Conservation (phyloP, 2,329 filamentous ascomycete species). For the Chaetomium olivaceum region DNA sequence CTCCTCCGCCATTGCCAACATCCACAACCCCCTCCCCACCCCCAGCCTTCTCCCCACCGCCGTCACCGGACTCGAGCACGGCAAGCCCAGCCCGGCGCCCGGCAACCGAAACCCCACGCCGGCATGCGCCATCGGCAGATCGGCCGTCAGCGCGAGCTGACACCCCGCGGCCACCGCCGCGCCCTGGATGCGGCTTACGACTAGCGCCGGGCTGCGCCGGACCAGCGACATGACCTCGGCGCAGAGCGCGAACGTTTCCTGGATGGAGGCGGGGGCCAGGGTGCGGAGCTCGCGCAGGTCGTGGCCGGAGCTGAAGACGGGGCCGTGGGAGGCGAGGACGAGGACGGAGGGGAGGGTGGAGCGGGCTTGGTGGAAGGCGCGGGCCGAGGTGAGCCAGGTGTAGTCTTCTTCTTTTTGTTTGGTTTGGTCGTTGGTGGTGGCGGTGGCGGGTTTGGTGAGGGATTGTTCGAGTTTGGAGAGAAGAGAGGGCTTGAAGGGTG, state of each 20-base stretch:
- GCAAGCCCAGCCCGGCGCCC: conserved; percentile 36
- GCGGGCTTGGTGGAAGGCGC: conserved; percentile 32
- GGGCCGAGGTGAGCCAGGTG: conserved; percentile 36
- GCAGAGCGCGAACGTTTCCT: conserved; percentile 36
- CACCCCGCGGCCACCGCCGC: conserved; percentile 38
- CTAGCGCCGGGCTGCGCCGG: conserved; percentile 36
- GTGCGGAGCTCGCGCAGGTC: conserved; percentile 36
- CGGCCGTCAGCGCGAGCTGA: conserved; percentile 39
- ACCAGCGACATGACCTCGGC: conserved; percentile 39
- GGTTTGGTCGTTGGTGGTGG: neutral
- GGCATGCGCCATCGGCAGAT: conserved; percentile 35
- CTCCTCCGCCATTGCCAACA: conserved; percentile 37
- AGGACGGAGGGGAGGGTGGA: conserved; percentile 36
- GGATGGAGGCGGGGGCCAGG: conserved; percentile 19
- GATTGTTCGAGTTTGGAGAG: conserved; percentile 28
- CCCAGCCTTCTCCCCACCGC: conserved; percentile 35
- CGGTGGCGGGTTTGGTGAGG: neutral
- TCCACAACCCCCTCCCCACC: conserved; percentile 33
- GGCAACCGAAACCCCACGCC: conserved; percentile 35
- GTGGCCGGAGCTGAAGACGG: conserved; percentile 39
- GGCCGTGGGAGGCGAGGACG: conserved; percentile 36
- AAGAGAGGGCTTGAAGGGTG: conserved; percentile 32
- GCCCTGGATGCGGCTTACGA: conserved; percentile 38
- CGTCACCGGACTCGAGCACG: conserved; percentile 38
- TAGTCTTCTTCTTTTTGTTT: conserved; percentile 19